Conservation (phyloP, 768 basidiomycete genomes). For the Cyclocybe aegerita region DNA sequence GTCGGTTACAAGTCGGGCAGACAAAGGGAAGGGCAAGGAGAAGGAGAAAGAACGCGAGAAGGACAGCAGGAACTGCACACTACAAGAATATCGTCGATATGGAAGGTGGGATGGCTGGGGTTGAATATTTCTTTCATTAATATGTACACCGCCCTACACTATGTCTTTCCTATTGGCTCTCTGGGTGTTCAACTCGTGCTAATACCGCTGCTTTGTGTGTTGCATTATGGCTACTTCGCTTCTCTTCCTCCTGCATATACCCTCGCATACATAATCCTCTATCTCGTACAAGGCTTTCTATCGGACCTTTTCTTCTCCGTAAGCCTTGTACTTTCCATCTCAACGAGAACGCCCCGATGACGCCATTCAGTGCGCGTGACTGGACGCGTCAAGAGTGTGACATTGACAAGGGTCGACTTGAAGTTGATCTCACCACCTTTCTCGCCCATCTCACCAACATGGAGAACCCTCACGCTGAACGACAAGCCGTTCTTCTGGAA, state of each 20-base stretch:
- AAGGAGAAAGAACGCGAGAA: slow-evolving; percentile 61
- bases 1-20: slow-evolving; percentile 46
- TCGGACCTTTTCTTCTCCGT: neutral
- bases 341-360: neutral
- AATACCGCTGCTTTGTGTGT: too few relatives aligned
- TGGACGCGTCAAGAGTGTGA: slow-evolving; percentile 5
- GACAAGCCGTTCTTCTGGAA: slow-evolving; percentile 87
- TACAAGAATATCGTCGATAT: slow-evolving; percentile 79
- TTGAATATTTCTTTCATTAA: slow-evolving; percentile 19
- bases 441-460: slow-evolving; percentile 36
- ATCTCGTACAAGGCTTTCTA: too few relatives aligned
- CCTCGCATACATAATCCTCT: too few relatives aligned
- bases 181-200: neutral
- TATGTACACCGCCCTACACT: neutral
- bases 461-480: slow-evolving; percentile 95
- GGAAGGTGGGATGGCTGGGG: slow-evolving; percentile 93
- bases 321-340: neutral
- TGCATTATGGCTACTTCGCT: too few relatives aligned
- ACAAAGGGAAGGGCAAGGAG: slow-evolving; percentile 68
- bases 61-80: slow-evolving; percentile 60
- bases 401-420: neutral
- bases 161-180: neutral
- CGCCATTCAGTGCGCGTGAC: slow-evolving; percentile 5
- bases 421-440: neutral
- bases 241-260: too few relatives aligned